Conservation (phyloP, 768 basidiomycete species). For the Mycena venus region DNA sequence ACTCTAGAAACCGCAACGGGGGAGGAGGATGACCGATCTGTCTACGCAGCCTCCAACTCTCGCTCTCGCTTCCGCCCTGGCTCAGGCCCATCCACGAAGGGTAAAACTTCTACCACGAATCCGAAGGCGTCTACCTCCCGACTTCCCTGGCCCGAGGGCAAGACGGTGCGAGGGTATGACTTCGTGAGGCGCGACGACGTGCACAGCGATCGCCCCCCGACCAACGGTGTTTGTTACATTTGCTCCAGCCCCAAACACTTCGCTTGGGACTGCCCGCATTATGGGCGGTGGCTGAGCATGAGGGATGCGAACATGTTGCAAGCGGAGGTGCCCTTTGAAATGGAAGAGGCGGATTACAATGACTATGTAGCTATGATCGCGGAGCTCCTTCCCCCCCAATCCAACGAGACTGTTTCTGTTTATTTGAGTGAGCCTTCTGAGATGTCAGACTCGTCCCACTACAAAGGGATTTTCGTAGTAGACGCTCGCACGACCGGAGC, state of each 20-base stretch:
- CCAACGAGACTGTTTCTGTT: background rate
- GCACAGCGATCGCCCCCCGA: background rate
- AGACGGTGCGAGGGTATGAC: slow-evolving; percentile 4
- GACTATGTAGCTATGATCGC: slow-evolving; percentile 21
- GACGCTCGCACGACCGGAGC: no score
- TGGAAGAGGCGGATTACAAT: slow-evolving; percentile 12
- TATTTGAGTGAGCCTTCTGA: slow-evolving; percentile 1
- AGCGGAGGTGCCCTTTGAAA: background rate
- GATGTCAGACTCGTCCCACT: no score
- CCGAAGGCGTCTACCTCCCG: no score
- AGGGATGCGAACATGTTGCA: slow-evolving; percentile 13
- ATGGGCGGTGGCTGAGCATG: slow-evolving; percentile 25
- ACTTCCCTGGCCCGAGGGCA: slow-evolving; percentile 21
- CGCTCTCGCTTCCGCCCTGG: no score
- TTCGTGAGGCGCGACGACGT: slow-evolving; percentile 4
- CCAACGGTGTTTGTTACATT: slow-evolving; percentile 32
- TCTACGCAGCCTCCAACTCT: no score
- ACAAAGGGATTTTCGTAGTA: no score
- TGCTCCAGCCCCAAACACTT: slow-evolving; percentile 40
- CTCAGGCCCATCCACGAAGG: no score
- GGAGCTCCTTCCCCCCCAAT: slow-evolving; percentile 10
- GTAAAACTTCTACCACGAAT: no score
- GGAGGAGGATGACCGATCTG: no score
- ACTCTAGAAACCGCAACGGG: no score
- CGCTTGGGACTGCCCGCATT: slow-evolving; percentile 37